These are phyloP conservation scores for Sphaerosporella brunnea DNA, from an alignment of 495 filamentous ascomycete genomes.

Conservation along the genomic window DNA sequence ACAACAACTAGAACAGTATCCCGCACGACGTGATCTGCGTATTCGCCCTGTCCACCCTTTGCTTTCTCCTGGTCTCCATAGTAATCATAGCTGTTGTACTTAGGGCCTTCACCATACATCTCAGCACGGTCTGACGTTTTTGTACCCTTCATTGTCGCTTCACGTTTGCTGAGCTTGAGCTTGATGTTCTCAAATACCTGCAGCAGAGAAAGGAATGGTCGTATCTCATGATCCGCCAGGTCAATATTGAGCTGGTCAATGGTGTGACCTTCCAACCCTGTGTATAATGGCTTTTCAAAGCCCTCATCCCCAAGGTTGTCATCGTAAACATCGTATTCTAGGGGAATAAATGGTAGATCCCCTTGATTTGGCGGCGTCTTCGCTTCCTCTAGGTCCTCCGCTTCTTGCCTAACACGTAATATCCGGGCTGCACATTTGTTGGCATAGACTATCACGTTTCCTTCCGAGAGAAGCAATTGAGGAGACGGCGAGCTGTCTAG, in stretches of 20 bases:
- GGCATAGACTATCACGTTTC: conserved; percentile 14
- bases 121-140: conserved; percentile 12
- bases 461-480: conserved; percentile 16
- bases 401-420: background rate
- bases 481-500: conserved; percentile 19
- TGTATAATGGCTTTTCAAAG: background rate
- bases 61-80: conserved; percentile 4
- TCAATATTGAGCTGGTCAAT: conserved; percentile 17
- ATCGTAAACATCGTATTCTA: background rate
- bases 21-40: background rate
- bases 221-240: conserved; percentile 9
- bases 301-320: background rate
- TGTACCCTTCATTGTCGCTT: conserved; percentile 12
- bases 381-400: background rate
- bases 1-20: conserved; percentile 18
- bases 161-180: conserved; percentile 9
- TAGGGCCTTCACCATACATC: conserved; percentile 14
- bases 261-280: conserved; percentile 12
- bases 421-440: conserved; percentile 14
- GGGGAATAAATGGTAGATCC: background rate
- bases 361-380: background rate
- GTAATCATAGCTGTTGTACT: conserved; percentile 8
- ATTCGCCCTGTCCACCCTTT: background rate
- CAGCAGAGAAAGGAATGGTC: conserved; percentile 12
- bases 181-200: conserved; percentile 20